Conservation (phyloP, 306 rosid genomes). For the Glycine tomentella region DNA sequence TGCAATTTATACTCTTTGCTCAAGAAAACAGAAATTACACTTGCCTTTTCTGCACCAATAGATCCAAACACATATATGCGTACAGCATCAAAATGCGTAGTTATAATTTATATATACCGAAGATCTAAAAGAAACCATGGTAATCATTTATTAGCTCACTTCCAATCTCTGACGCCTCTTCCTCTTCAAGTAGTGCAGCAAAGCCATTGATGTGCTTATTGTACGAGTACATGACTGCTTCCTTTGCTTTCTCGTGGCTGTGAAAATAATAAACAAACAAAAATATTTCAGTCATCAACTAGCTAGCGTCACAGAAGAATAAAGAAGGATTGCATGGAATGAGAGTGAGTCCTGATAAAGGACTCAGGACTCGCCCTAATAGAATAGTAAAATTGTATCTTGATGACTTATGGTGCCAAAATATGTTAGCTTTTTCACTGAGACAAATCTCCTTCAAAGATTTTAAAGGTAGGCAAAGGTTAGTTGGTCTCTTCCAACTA, state of each 20-base stretch:
- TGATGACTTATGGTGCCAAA: no score
- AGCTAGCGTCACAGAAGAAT: no score
- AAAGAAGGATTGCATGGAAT: no score
- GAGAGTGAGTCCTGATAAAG: no score
- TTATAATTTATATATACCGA: neutral
- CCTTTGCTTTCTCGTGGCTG: slow-evolving; percentile 48
- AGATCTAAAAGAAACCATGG: neutral
- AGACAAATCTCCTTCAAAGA: no score
- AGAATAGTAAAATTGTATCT: no score
- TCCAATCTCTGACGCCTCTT: slow-evolving; percentile 59
- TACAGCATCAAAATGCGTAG: neutral
- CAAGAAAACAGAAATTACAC: slow-evolving; percentile 69
- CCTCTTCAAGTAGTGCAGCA: slow-evolving; percentile 78
- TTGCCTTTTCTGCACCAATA: slow-evolving; percentile 42
- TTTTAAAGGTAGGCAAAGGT: no score
- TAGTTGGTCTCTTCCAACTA: no score
- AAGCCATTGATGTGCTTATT: slow-evolving; percentile 74
- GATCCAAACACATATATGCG: neutral
- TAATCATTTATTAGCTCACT: slow-evolving; percentile 48
- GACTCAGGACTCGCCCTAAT: no score
- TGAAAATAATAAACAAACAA: neutral
- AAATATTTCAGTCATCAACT: no score
- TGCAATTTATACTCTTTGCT: slow-evolving; percentile 63
- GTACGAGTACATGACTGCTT: slow-evolving; percentile 62
- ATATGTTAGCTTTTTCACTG: no score